A percentile compares a stretch with the other conserved stretches of the same genome.
These are phyloP conservation scores for Phytopythium delawarense DNA, from an alignment of 352 stramenopile genomes.

Conservation along the genomic window DNA sequence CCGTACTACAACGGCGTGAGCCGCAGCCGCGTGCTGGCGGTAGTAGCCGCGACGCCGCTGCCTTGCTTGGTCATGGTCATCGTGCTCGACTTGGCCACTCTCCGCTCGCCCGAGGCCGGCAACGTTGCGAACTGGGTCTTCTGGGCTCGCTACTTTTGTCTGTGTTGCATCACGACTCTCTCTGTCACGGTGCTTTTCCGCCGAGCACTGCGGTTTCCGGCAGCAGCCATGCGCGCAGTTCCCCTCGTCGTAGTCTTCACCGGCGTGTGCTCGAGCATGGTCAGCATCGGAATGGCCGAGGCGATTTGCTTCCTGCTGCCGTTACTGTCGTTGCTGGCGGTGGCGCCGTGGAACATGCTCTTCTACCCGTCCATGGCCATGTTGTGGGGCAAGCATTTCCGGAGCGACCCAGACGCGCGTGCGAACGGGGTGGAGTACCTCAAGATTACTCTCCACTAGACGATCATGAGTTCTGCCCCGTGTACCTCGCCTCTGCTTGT, in stretches of 20 bases:
- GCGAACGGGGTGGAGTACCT: not conserved
- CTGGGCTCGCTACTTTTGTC: not conserved
- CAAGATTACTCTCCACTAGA: not conserved
- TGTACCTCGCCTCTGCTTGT: too few relatives aligned
- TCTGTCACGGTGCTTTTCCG: not conserved
- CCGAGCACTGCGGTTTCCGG: slow-evolving; percentile 8
- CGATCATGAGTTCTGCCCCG: not conserved
- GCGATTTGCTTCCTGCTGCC: not conserved
- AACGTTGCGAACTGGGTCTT: slow-evolving; percentile 4
- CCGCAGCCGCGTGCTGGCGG: not conserved
- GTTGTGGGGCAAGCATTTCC: not conserved
- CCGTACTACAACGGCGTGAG: slow-evolving; percentile 5
- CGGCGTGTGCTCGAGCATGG: not conserved
- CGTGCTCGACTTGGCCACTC: slow-evolving; percentile 6
- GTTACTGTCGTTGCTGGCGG: not conserved
- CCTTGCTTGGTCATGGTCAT: slow-evolving; percentile 8
- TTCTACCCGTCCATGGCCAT: too few relatives aligned
- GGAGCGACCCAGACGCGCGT: not conserved
- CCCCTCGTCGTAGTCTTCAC: slow-evolving; percentile 1
- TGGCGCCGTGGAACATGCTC: not conserved
- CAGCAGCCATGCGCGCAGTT: not conserved
- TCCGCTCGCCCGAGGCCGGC: slow-evolving; percentile 9
- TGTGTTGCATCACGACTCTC: slow-evolving; percentile 7
- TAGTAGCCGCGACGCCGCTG: slow-evolving; percentile 9
- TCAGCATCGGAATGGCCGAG: not conserved